These are phyloP conservation scores for Saprolegnia diclina DNA, from an alignment of 352 stramenopile genomes.

Conservation along the genomic window DNA sequence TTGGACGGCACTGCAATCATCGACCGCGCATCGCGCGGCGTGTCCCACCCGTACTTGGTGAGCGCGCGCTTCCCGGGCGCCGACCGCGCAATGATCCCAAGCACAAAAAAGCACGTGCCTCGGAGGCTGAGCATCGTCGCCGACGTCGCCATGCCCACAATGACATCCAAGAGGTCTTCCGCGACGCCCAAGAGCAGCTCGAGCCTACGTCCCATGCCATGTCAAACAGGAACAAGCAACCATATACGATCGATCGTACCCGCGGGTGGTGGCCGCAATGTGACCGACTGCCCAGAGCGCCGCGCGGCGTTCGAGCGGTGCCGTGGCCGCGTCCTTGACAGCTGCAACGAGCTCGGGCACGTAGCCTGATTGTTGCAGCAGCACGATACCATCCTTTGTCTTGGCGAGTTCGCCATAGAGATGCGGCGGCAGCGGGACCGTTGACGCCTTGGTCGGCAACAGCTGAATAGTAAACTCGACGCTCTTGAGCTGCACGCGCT, in stretches of 20 bases:
- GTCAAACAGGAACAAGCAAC: background rate
- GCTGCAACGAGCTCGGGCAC: constrained; percentile 79
- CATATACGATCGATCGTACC: constrained; percentile 35
- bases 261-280: constrained; percentile 65
- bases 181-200: constrained; percentile 77
- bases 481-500: constrained; percentile 79
- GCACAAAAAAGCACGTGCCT: constrained; percentile 81
- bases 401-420: constrained; percentile 83
- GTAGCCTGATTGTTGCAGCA: constrained; percentile 70
- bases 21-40: constrained; percentile 55
- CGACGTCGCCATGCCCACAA: constrained; percentile 80
- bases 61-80: constrained; percentile 53
- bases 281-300: constrained; percentile 80
- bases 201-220: constrained; percentile 5
- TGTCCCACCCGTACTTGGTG: constrained; percentile 70
- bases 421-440: constrained; percentile 73
- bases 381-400: constrained; percentile 72
- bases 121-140: constrained; percentile 78
- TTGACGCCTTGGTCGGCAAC: constrained; percentile 64
- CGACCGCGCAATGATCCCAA: constrained; percentile 69
- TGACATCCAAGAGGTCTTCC: constrained; percentile 76
- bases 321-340: constrained; percentile 70
- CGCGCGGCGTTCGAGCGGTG: constrained; percentile 79
- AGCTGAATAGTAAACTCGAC: constrained; percentile 86
- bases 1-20: constrained; percentile 80